A percentile compares a stretch with the other conserved stretches of the same genome.
Evolutionary conservation across 2,329 filamentous ascomycete species (phyloP).

Genomic region (Helotiales sp.): DNA sequence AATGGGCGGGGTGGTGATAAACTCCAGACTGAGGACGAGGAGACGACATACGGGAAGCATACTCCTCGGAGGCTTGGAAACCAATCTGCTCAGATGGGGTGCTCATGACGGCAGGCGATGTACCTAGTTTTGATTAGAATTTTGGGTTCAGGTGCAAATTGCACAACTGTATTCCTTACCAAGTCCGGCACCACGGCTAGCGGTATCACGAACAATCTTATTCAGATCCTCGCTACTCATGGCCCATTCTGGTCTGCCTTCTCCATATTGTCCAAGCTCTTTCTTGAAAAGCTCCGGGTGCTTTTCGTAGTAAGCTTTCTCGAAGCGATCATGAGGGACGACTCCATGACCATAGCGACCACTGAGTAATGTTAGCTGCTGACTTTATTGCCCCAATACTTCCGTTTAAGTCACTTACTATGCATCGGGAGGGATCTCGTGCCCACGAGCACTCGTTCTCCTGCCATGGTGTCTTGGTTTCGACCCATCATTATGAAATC

Average conservation of each 20-base stretch:
- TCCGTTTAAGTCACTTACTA: constrained; percentile 47
- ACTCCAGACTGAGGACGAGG: constrained; percentile 52
- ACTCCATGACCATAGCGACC: constrained; percentile 84
- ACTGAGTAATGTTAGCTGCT: constrained; percentile 19
- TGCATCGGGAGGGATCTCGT: constrained; percentile 77
- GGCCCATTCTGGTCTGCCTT: constrained; percentile 68
- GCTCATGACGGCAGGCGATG: constrained; percentile 60
- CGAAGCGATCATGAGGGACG: constrained; percentile 74
- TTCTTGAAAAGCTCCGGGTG: constrained; percentile 81
- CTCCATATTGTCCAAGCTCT: constrained; percentile 61
- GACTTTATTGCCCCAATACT: background rate
- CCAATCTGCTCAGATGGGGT: constrained; percentile 91
- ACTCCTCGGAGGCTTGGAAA: constrained; percentile 84
- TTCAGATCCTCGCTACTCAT: constrained; percentile 89
- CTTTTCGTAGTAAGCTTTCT: constrained; percentile 90
- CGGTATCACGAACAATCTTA: constrained; percentile 77
- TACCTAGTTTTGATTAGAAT: constrained; percentile 52
- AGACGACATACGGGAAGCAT: constrained; percentile 73
- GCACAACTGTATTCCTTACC: constrained; percentile 43
- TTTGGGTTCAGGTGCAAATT: constrained; percentile 23
- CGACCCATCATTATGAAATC: constrained; percentile 53
- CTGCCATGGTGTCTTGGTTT: constrained; percentile 62
- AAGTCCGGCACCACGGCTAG: constrained; percentile 51
- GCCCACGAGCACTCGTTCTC: constrained; percentile 71
- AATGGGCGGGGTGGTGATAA: constrained; percentile 38